These are phyloP conservation scores for Rhodotorula babjevae DNA, from an alignment of 768 basidiomycete genomes.

Conservation along the genomic window DNA sequence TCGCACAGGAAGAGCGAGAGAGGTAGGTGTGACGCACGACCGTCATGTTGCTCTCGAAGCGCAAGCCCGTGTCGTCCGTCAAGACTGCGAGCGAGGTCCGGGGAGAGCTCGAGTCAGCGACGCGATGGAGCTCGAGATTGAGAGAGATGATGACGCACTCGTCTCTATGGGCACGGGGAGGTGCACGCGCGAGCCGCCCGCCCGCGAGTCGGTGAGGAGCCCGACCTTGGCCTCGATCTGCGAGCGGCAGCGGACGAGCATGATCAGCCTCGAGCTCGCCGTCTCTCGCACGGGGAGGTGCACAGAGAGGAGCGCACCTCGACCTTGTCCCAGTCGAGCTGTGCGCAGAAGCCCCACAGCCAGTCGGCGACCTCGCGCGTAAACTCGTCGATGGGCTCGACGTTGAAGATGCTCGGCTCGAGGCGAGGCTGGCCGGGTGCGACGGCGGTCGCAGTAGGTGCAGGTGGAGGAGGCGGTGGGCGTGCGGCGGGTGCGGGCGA, in stretches of 20 bases:
- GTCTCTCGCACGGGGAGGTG: too few relatives aligned
- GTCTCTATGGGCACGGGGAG: slow-evolving; percentile 77
- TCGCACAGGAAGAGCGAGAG: too few relatives aligned
- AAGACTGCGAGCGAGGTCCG: slow-evolving; percentile 59
- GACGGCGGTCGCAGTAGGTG: neutral
- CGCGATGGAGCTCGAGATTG: too few relatives aligned
- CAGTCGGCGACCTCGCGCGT: slow-evolving; percentile 88
- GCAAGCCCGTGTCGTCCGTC: slow-evolving; percentile 60
- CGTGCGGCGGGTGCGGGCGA: neutral
- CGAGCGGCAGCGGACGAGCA: neutral
- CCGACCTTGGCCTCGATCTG: slow-evolving; percentile 82
- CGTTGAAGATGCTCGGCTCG: slow-evolving; percentile 67
- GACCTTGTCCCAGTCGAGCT: slow-evolving; percentile 49
- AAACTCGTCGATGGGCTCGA: slow-evolving; percentile 89
- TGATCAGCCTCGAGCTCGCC: neutral
- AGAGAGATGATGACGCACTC: slow-evolving; percentile 55
- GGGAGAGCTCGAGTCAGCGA: too few relatives aligned
- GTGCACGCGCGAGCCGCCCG: slow-evolving; percentile 56
- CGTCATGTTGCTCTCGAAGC: slow-evolving; percentile 92
- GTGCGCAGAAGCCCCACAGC: slow-evolving; percentile 55
- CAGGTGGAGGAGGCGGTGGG: slow-evolving; percentile 3
- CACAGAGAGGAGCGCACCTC: slow-evolving; percentile 53
- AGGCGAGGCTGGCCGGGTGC: slow-evolving; percentile 20
- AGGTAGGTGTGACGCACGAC: slow-evolving; percentile 54
- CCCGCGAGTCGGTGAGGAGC: slow-evolving; percentile 57